phyloP scores from a whole-genome alignment of 2,329 filamentous ascomycete genomes.

The Eutypa lata region DNA sequence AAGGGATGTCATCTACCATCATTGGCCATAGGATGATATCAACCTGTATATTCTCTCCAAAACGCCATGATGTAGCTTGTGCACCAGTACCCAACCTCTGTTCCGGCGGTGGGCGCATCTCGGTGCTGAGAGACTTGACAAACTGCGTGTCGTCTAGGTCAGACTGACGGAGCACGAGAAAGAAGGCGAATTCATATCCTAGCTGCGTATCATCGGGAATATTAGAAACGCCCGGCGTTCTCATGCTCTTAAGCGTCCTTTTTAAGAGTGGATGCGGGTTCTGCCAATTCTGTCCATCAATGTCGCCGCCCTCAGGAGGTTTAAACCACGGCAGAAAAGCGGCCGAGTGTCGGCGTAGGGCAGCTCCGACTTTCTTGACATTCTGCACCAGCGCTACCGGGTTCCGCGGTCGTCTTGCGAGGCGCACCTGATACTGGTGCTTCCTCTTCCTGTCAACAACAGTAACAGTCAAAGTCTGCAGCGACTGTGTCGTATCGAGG shows the following conservation, averaged over 20 bases:
- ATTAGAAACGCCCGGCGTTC: too few relatives aligned
- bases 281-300: too few relatives aligned
- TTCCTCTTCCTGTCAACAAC: not conserved
- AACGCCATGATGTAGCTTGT: not conserved
- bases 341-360: not conserved
- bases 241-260: too few relatives aligned
- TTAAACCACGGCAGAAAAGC: not conserved
- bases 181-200: not conserved
- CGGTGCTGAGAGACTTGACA: not conserved
- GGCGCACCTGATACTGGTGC: not conserved
- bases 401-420: not conserved
- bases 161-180: not conserved
- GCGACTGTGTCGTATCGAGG: not conserved
- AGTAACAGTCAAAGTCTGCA: constrained; percentile 6
- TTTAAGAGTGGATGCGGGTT: too few relatives aligned
- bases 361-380: not conserved
- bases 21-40: not conserved
- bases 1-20: not conserved
- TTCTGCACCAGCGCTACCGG: not conserved
- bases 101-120: not conserved
- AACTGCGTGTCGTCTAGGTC: not conserved
- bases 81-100: too few relatives aligned
- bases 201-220: too few relatives aligned
- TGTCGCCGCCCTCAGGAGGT: too few relatives aligned
- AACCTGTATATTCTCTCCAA: not conserved